These are phyloP conservation scores for Saccharomycopsis vini DNA, from an alignment of 805 yeast species.

Conservation along the genomic window DNA sequence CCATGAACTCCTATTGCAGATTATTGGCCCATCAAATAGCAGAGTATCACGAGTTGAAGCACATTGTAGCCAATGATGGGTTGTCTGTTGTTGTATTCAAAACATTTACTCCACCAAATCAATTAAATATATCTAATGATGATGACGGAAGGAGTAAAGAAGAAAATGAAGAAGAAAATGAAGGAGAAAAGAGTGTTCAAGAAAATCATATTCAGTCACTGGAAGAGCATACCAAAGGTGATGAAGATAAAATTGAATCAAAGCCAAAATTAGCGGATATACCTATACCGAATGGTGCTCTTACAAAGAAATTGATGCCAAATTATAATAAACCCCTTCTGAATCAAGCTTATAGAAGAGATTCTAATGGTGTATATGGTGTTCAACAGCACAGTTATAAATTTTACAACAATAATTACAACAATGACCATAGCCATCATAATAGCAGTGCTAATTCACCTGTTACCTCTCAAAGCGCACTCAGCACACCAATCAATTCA, in stretches of 20 bases:
- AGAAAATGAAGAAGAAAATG: constrained; percentile 4
- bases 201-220: constrained; percentile 1
- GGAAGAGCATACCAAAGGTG: neutral
- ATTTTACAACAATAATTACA: neutral
- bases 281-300: constrained; percentile 5
- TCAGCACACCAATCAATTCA: neutral
- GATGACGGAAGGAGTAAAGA: neutral
- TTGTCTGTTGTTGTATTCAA: constrained; percentile 37
- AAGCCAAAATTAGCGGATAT: constrained; percentile 2
- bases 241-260: neutral
- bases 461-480: too few species aligned
- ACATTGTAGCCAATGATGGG: constrained; percentile 44
- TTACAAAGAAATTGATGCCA: neutral
- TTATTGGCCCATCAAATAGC: constrained; percentile 63
- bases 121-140: constrained; percentile 21
- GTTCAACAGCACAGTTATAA: neutral
- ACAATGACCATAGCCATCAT: neutral
- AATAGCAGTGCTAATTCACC: too few species aligned
- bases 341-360: neutral
- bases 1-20: constrained; percentile 63
- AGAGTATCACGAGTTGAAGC: constrained; percentile 55
- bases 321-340: too few species aligned
- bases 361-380: neutral
- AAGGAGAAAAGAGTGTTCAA: neutral
- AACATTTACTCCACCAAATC: constrained; percentile 20